Evolutionary conservation across 192 early-diverging fungal species (phyloP).

Genomic region (Rhizophagus sp.): DNA sequence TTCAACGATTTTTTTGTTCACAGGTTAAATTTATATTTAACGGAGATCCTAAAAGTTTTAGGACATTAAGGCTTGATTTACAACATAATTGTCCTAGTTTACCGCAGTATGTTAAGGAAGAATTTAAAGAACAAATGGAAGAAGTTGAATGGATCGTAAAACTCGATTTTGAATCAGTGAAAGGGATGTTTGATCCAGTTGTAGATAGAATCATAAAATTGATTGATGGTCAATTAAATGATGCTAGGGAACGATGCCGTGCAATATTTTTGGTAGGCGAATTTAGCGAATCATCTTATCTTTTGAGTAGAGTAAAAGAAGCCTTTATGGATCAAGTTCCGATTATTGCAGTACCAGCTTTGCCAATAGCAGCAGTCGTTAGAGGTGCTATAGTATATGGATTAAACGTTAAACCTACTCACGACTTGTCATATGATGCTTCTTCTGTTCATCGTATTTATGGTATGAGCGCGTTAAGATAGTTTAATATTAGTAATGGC

Average conservation of each 20-base stretch:
- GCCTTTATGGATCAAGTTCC: constrained; percentile 48
- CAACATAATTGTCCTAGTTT: background rate
- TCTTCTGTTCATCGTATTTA: background rate
- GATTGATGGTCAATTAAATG: constrained; percentile 52
- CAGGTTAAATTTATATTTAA: background rate
- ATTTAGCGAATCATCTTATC: constrained; percentile 54
- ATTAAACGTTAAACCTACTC: background rate
- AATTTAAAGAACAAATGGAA: constrained; percentile 35
- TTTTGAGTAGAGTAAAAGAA: constrained; percentile 46
- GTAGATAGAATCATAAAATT: constrained; percentile 51
- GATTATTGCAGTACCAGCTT: constrained; percentile 51
- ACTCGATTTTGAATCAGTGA: constrained; percentile 43
- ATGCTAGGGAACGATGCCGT: constrained; percentile 39
- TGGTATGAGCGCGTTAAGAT: background rate
- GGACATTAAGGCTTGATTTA: background rate
- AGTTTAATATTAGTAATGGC: background rate
- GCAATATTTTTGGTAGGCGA: constrained; percentile 59
- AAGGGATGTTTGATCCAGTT: constrained; percentile 59
- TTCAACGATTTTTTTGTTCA: background rate
- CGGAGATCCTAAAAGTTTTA: background rate
- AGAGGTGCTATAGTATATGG: constrained; percentile 41
- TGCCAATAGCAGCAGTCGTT: constrained; percentile 53
- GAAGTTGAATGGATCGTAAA: constrained; percentile 45
- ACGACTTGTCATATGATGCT: background rate
- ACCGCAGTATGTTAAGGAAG: background rate